Evolutionary conservation across 768 basidiomycete genomes (phyloP).

Genomic region (Terana coerulea): DNA sequence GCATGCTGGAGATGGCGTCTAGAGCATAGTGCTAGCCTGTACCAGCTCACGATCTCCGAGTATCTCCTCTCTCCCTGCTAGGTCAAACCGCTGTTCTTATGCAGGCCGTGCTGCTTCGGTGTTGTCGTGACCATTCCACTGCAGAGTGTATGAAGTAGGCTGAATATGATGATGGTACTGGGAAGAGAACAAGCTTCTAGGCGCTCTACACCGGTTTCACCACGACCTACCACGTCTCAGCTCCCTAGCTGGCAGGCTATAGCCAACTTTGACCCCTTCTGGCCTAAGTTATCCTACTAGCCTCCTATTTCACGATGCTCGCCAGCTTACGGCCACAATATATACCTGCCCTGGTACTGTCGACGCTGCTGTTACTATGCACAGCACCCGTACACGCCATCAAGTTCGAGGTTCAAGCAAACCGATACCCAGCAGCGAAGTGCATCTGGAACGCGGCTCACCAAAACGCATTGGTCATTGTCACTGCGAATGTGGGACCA

Average conservation of each 20-base stretch:
- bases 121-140: no score
- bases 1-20: no score
- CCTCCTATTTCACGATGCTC: constrained; percentile 6
- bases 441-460: constrained; percentile 97
- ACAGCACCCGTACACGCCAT: constrained; percentile 49
- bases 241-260: constrained; percentile 3
- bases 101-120: no score
- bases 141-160: no score
- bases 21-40: no score
- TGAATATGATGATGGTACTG: no score
- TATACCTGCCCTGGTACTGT: constrained; percentile 1
- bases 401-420: constrained; percentile 79
- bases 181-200: not conserved
- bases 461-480: constrained; percentile 84
- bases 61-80: no score
- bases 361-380: constrained; percentile 24
- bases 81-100: no score
- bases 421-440: constrained; percentile 69
- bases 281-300: constrained; percentile 14
- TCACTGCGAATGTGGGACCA: constrained; percentile 88
- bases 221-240: constrained; percentile 4
- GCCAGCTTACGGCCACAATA: not conserved
- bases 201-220: constrained; percentile 2
- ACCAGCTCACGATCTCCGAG: no score
- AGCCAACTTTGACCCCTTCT: constrained; percentile 2